Evolutionary conservation across 2,329 filamentous ascomycete species (phyloP).

Genomic region (Alternaria tenuissima): DNA sequence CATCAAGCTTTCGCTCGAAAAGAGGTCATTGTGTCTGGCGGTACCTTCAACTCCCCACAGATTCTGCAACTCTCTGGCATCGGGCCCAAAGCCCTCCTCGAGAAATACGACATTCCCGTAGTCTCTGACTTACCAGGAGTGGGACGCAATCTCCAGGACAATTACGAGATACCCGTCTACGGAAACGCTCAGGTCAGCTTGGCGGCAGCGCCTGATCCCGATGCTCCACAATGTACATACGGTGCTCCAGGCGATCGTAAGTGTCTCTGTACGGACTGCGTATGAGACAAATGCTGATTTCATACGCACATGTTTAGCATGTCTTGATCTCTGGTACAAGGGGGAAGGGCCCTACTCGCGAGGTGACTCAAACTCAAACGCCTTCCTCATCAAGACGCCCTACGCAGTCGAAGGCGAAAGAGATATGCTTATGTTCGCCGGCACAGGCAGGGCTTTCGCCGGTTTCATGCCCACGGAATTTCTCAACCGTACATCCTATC

Average conservation of each 20-base stretch:
- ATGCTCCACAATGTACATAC: constrained; percentile 26
- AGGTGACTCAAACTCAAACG: constrained; percentile 60
- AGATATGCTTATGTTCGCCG: constrained; percentile 61
- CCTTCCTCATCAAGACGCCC: constrained; percentile 54
- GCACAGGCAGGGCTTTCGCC: constrained; percentile 57
- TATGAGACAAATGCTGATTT: neutral
- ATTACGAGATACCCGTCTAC: constrained; percentile 59
- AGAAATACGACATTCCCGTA: constrained; percentile 60
- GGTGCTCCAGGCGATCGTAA: constrained; percentile 25
- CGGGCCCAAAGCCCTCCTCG: constrained; percentile 62
- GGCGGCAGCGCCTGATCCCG: constrained; percentile 5
- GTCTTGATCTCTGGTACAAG: constrained; percentile 27
- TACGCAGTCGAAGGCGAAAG: constrained; percentile 56
- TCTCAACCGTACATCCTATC: constrained; percentile 43
- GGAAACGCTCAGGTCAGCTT: constrained; percentile 47
- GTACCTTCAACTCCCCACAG: constrained; percentile 69
- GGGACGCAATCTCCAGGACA: constrained; percentile 35
- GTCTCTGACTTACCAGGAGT: constrained; percentile 57
- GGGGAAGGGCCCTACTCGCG: constrained; percentile 44
- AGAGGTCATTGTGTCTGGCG: constrained; percentile 41
- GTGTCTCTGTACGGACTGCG: neutral
- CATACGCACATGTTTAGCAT: neutral
- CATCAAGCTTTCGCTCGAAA: constrained; percentile 29
- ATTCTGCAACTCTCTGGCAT: constrained; percentile 70
- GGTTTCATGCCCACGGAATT: constrained; percentile 62